These are phyloP conservation scores for Boechera stricta DNA, from an alignment of 345 rosid genomes.

Conservation along the genomic window DNA sequence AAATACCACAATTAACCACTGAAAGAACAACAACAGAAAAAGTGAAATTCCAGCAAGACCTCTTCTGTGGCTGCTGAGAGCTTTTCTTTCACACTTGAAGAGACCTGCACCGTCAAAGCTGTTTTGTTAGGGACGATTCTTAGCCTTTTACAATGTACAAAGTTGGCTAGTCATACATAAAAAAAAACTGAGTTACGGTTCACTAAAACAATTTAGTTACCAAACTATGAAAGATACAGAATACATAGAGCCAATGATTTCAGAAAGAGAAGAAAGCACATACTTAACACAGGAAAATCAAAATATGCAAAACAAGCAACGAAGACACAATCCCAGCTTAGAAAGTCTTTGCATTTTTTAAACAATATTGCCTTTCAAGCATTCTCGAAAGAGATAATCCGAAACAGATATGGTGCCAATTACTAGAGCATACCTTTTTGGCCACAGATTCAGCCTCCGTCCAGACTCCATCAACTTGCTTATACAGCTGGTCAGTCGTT, in stretches of 20 bases:
- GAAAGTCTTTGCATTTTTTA: not conserved
- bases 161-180: slow-evolving; percentile 6
- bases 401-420: not conserved
- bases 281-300: not conserved
- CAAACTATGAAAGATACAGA: not conserved
- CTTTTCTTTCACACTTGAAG: slow-evolving; percentile 76
- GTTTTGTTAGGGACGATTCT: slow-evolving; percentile 3
- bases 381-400: not conserved
- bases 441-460: slow-evolving; percentile 89
- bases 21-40: slow-evolving; percentile 21
- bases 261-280: slow-evolving; percentile 19
- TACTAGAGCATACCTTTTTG: slow-evolving; percentile 63
- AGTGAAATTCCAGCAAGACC: slow-evolving; percentile 50
- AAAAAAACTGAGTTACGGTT: not conserved
- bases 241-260: slow-evolving; percentile 4
- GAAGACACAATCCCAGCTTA: not conserved
- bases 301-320: not conserved
- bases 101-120: slow-evolving; percentile 63
- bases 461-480: slow-evolving; percentile 87
- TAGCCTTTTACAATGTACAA: slow-evolving; percentile 25
- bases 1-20: not conserved
- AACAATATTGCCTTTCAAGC: not conserved
- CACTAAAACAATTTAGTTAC: not conserved
- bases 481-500: slow-evolving; percentile 87
- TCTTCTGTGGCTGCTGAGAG: slow-evolving; percentile 85